A percentile compares a stretch with the other conserved stretches of the same genome.
Conservation (phyloP, 768 basidiomycete species). For the Termitomyces sp. region DNA sequence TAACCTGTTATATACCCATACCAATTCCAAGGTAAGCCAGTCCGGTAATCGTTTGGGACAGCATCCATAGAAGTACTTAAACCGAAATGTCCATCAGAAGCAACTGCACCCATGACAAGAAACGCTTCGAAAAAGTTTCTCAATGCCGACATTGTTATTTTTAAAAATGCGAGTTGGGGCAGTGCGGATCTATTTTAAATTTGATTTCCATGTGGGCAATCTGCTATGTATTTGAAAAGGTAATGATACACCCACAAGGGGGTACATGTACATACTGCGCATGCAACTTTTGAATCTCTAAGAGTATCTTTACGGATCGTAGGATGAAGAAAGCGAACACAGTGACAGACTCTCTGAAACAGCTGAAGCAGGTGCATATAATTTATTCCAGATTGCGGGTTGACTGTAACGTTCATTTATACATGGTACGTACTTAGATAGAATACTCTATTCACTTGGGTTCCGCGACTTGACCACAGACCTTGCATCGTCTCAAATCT, state of each 20-base stretch:
- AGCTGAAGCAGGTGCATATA: not conserved
- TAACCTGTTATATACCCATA: not conserved
- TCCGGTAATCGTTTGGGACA: not conserved
- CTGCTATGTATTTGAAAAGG: not conserved
- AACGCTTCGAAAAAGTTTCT: not conserved
- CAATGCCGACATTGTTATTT: not conserved
- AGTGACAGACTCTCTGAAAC: not conserved
- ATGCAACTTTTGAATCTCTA: not conserved
- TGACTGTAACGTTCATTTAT: not conserved
- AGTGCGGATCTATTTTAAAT: constrained; percentile 19
- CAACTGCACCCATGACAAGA: not conserved
- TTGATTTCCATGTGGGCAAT: constrained; percentile 31
- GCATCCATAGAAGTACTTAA: not conserved
- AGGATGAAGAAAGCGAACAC: not conserved
- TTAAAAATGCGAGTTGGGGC: not conserved
- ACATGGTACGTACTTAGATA: not conserved
- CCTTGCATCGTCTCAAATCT: constrained; percentile 30
- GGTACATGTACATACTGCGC: not conserved
- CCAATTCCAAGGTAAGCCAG: not conserved
- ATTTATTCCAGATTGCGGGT: not conserved
- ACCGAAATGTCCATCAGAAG: not conserved
- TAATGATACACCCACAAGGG: not conserved
- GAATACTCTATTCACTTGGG: constrained; percentile 16
- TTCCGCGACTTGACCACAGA: constrained; percentile 48
- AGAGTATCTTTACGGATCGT: not conserved